Evolutionary conservation across 495 filamentous ascomycete species (phyloP).

Genomic region (Trichoderma parareesei): DNA sequence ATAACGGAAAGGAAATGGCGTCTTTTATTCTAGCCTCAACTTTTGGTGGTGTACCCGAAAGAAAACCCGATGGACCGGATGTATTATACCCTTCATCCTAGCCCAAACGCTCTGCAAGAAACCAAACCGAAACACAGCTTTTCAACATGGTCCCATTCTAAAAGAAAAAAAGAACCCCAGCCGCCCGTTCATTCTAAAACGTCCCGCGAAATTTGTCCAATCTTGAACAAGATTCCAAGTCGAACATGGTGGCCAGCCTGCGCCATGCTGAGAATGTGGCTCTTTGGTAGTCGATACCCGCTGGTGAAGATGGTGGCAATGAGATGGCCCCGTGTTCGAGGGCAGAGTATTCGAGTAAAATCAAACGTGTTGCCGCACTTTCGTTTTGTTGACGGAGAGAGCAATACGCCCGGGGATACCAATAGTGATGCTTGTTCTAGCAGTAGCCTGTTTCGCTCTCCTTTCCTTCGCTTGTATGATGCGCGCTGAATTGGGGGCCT

Average conservation of each 20-base stretch:
- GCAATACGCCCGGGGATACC: not conserved
- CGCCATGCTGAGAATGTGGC: not conserved
- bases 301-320: not conserved
- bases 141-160: not conserved
- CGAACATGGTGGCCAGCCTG: not conserved
- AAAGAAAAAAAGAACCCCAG: not conserved
- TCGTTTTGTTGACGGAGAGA: not conserved
- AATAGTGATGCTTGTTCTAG: not conserved
- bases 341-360: not conserved
- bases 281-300: not conserved
- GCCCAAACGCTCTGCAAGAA: not conserved
- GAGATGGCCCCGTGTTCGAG: not conserved
- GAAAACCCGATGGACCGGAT: not conserved
- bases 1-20: not conserved
- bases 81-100: not conserved
- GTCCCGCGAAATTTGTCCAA: not conserved
- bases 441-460: not conserved
- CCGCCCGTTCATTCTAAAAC: not conserved
- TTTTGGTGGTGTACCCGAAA: not conserved
- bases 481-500: not conserved
- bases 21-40: not conserved
- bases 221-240: not conserved
- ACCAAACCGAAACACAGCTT: not conserved
- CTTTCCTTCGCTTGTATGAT: not conserved
- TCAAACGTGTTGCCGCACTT: not conserved